Evolutionary conservation across 129 eudicot species (phyloP).

Genomic region (Helichrysum umbraculigerum): DNA sequence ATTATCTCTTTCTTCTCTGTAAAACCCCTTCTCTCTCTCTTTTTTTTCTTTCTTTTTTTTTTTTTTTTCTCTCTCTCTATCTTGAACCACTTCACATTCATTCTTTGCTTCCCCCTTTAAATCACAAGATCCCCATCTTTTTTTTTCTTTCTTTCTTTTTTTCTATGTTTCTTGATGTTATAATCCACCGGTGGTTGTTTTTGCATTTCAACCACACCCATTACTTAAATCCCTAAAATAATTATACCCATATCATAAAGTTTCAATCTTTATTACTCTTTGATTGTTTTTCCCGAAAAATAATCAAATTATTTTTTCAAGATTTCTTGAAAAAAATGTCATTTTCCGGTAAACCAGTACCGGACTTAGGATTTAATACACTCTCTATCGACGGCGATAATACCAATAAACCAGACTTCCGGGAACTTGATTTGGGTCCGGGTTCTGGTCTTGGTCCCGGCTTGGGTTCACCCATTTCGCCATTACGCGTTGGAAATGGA

Average conservation of each 20-base stretch:
- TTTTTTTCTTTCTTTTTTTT: constrained; percentile 36
- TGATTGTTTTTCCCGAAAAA: neutral
- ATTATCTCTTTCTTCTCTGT: constrained; percentile 28
- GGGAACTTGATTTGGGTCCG: constrained; percentile 67
- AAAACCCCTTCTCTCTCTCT: constrained; percentile 10
- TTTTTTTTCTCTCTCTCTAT: constrained; percentile 39
- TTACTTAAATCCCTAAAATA: constrained; percentile 23
- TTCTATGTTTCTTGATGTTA: constrained; percentile 25
- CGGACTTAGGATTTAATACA: constrained; percentile 43
- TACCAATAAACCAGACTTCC: constrained; percentile 73
- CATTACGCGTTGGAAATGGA: constrained; percentile 43
- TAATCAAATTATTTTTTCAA: neutral
- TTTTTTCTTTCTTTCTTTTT: constrained; percentile 22
- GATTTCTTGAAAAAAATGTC: constrained; percentile 47
- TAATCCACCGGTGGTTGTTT: constrained; percentile 27
- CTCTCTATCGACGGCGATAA: constrained; percentile 46
- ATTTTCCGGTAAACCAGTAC: constrained; percentile 39
- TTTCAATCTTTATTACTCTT: constrained; percentile 3
- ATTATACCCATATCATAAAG: constrained; percentile 23
- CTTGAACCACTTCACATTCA: constrained; percentile 63
- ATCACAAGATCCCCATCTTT: constrained; percentile 94
- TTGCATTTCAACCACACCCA: constrained; percentile 28
- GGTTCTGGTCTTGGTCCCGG: constrained; percentile 17
- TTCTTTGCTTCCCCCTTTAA: constrained; percentile 79
- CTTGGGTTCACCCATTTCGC: constrained; percentile 67